Percentiles rank a stretch among this genome's conserved stretches.
These are phyloP conservation scores for Millerago galiae DNA, from an alignment of 805 yeast genomes.

Conservation along the genomic window DNA sequence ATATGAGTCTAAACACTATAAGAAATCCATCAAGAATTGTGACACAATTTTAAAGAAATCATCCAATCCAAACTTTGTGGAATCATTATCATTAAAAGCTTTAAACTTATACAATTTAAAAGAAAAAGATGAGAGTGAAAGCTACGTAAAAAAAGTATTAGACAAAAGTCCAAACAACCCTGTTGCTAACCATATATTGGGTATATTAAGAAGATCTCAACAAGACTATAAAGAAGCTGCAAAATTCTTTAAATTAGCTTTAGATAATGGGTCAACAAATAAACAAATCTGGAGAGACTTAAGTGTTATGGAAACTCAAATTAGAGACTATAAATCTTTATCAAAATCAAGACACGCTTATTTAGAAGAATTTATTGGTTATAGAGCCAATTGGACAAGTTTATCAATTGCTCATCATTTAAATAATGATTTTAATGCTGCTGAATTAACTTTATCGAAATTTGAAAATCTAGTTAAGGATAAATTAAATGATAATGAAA, in stretches of 20 bases:
- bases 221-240: slow-evolving; percentile 72
- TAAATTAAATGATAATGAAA: slow-evolving; percentile 57
- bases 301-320: slow-evolving; percentile 71
- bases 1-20: slow-evolving; percentile 82
- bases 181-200: slow-evolving; percentile 78
- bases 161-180: slow-evolving; percentile 55
- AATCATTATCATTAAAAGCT: slow-evolving; percentile 85
- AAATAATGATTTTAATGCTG: slow-evolving; percentile 57
- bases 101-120: slow-evolving; percentile 53
- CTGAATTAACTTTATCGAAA: slow-evolving; percentile 64
- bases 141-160: slow-evolving; percentile 54
- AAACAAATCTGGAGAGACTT: slow-evolving; percentile 77
- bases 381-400: slow-evolving; percentile 86
- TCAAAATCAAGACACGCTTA: slow-evolving; percentile 58
- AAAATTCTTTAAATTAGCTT: slow-evolving; percentile 67
- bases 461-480: slow-evolving; percentile 73
- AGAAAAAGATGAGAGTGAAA: slow-evolving; percentile 56
- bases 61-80: slow-evolving; percentile 68
- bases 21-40: slow-evolving; percentile 70
- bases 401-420: slow-evolving; percentile 82
- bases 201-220: slow-evolving; percentile 69
- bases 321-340: slow-evolving; percentile 62
- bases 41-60: slow-evolving; percentile 74
- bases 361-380: slow-evolving; percentile 71
- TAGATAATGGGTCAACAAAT: slow-evolving; percentile 73